Evolutionary conservation across 495 filamentous ascomycete species (phyloP).

Genomic region (Penicillium flavigenum): DNA sequence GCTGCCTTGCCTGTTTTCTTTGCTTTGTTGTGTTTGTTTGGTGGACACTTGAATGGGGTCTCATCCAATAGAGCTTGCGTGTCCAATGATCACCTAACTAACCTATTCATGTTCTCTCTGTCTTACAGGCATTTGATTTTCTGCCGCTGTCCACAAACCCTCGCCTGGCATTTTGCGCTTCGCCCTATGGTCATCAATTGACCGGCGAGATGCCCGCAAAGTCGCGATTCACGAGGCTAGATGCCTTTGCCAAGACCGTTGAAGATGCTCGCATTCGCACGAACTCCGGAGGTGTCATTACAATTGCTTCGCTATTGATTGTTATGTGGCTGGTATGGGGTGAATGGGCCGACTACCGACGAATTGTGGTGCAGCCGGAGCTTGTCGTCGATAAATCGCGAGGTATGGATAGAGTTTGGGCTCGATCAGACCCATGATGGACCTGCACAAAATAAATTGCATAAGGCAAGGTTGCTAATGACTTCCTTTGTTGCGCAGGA

Average conservation of each 20-base stretch:
- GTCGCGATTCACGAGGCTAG: slow-evolving; percentile 91
- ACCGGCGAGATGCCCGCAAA: slow-evolving; percentile 50
- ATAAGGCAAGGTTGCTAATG: neutral
- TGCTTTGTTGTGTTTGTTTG: neutral
- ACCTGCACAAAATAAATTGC: neutral
- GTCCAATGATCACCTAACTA: slow-evolving; percentile 17
- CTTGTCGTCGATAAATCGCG: slow-evolving; percentile 94
- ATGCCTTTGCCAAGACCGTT: slow-evolving; percentile 98
- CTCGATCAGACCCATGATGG: slow-evolving; percentile 1
- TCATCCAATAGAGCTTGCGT: slow-evolving; percentile 17
- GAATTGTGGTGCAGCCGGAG: slow-evolving; percentile 84
- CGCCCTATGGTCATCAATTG: slow-evolving; percentile 33
- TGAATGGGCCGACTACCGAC: slow-evolving; percentile 92
- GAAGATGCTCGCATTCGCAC: slow-evolving; percentile 97
- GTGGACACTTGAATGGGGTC: neutral
- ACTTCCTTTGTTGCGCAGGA: slow-evolving; percentile 48
- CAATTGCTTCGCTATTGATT: slow-evolving; percentile 81
- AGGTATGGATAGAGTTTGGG: slow-evolving; percentile 52
- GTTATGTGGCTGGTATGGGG: slow-evolving; percentile 88
- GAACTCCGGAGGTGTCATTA: slow-evolving; percentile 95
- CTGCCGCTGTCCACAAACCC: slow-evolving; percentile 8
- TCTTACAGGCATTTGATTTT: slow-evolving; percentile 9
- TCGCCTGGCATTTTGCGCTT: slow-evolving; percentile 6
- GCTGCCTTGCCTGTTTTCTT: neutral
- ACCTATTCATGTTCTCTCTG: slow-evolving; percentile 1